Percentiles rank a stretch among this genome's conserved stretches.
Conservation (phyloP, 2,329 filamentous ascomycete species). For the Neonectria sp. region DNA sequence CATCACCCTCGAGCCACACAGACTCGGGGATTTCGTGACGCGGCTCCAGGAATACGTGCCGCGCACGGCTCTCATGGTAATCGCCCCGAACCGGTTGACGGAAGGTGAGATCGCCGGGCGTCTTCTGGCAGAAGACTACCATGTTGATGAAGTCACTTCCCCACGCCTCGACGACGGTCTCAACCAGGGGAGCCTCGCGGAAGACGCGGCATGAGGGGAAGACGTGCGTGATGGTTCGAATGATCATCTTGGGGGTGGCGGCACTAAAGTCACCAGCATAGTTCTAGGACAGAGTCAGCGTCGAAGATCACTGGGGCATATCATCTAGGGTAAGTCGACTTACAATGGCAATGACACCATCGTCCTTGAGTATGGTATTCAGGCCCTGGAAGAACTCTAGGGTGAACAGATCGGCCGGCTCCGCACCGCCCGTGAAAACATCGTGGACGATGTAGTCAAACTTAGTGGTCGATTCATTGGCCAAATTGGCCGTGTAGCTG, state of each 20-base stretch:
- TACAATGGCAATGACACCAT: constrained; percentile 91
- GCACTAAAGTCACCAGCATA: constrained; percentile 91
- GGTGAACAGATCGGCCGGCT: constrained; percentile 91
- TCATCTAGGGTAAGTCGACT: constrained; percentile 53
- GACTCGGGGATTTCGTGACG: constrained; percentile 75
- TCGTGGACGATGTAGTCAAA: constrained; percentile 98
- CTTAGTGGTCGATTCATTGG: constrained; percentile 58
- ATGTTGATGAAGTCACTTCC: constrained; percentile 91
- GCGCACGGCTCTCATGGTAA: constrained; percentile 78
- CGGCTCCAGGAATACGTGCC: constrained; percentile 80
- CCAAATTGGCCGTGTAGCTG: constrained; percentile 70
- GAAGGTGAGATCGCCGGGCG: constrained; percentile 70
- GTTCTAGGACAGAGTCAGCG: constrained; percentile 71
- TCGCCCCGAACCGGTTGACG: constrained; percentile 76
- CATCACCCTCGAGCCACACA: constrained; percentile 62
- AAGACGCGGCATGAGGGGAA: constrained; percentile 95
- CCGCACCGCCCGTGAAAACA: constrained; percentile 96
- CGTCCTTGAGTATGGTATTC: constrained; percentile 77
- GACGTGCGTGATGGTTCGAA: constrained; percentile 84
- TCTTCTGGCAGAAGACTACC: constrained; percentile 92
- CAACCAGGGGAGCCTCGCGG: constrained; percentile 78
- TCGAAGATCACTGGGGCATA: not conserved
- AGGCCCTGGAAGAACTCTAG: constrained; percentile 84
- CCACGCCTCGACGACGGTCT: constrained; percentile 61
- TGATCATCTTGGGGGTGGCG: constrained; percentile 81